A percentile compares a stretch with the other conserved stretches of the same genome.
Conservation (phyloP, 345 rosid genomes). For the Passiflora organensis region DNA sequence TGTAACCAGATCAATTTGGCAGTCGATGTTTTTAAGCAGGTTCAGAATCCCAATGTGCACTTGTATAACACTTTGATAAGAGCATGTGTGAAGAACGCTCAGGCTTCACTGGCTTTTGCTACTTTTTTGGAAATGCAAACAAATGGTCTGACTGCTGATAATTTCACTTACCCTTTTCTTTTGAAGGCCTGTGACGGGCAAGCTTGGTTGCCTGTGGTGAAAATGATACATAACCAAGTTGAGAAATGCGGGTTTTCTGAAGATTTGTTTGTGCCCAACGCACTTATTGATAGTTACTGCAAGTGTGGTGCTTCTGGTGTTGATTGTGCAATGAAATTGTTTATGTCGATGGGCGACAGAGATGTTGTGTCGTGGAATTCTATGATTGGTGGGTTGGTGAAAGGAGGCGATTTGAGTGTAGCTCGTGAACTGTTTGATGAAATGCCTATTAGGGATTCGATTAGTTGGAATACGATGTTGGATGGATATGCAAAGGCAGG, state of each 20-base stretch:
- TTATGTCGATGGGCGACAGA: slow-evolving; percentile 42
- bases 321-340: slow-evolving; percentile 56
- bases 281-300: slow-evolving; percentile 70
- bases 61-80: slow-evolving; percentile 64
- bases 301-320: slow-evolving; percentile 65
- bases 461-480: slow-evolving; percentile 81
- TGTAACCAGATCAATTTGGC: slow-evolving; percentile 56
- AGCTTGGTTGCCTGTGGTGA: slow-evolving; percentile 45
- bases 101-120: slow-evolving; percentile 47
- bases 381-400: slow-evolving; percentile 57
- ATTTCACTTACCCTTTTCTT: slow-evolving; percentile 79
- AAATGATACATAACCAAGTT: slow-evolving; percentile 65
- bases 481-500: slow-evolving; percentile 76
- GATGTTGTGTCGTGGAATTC: slow-evolving; percentile 85
- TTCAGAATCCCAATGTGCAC: slow-evolving; percentile 48
- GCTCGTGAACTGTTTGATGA: slow-evolving; percentile 66
- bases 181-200: slow-evolving; percentile 58
- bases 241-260: slow-evolving; percentile 60
- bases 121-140: slow-evolving; percentile 59
- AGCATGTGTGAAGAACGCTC: slow-evolving; percentile 54
- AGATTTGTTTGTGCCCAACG: slow-evolving; percentile 80
- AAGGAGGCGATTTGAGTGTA: slow-evolving; percentile 44
- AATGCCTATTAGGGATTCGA: slow-evolving; percentile 63
- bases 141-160: slow-evolving; percentile 53
- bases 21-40: slow-evolving; percentile 52